Evolutionary conservation across 192 early-diverging fungal genomes (phyloP).

Genomic region (Umbelopsis ramanniana): DNA sequence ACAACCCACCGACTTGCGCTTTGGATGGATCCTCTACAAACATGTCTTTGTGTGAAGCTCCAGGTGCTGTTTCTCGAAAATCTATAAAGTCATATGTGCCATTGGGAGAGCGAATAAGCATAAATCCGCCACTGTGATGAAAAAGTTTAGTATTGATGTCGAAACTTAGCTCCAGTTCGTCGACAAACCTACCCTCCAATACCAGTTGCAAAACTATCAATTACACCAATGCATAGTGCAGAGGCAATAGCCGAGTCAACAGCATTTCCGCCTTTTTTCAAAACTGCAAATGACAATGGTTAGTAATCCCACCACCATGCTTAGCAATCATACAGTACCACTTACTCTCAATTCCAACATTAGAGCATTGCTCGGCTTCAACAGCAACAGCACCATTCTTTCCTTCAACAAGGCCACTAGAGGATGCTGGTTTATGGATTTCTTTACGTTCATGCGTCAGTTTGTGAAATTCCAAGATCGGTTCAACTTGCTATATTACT

Average conservation of each 20-base stretch:
- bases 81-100: constrained; percentile 74
- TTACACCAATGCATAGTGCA: constrained; percentile 85
- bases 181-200: constrained; percentile 68
- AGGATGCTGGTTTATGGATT: background rate
- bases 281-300: constrained; percentile 40
- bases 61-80: constrained; percentile 87
- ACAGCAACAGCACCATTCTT: constrained; percentile 70
- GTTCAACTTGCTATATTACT: background rate
- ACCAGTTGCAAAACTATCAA: constrained; percentile 87
- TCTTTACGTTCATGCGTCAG: background rate
- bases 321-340: background rate
- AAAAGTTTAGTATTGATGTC: constrained; percentile 19
- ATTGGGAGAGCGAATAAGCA: constrained; percentile 73
- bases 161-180: background rate
- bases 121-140: constrained; percentile 81
- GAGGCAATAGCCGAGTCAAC: constrained; percentile 90
- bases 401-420: constrained; percentile 39
- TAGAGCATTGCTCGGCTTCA: constrained; percentile 71
- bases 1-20: constrained; percentile 74
- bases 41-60: constrained; percentile 77
- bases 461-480: background rate
- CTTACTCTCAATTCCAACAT: constrained; percentile 65
- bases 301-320: background rate
- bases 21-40: constrained; percentile 70
- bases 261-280: constrained; percentile 87